Evolutionary conservation across 805 yeast genomes (phyloP).

Genomic region (Candida verbasci): DNA sequence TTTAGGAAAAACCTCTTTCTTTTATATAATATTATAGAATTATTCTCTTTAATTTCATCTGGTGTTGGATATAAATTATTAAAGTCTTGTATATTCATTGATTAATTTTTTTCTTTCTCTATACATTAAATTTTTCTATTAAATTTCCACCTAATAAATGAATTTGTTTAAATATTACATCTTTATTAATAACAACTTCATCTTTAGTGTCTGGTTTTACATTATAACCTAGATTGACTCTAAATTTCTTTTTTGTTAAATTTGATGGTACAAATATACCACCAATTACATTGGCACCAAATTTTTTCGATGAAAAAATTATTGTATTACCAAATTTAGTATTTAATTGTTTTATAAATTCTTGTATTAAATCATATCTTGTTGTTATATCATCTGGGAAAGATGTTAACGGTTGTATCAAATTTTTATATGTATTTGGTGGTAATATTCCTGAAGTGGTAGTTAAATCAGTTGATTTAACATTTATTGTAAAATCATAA

Average conservation of each 20-base stretch:
- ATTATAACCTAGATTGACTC: conserved; percentile 74
- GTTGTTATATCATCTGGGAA: conserved; percentile 44
- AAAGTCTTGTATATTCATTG: not conserved
- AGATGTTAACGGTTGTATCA: conserved; percentile 39
- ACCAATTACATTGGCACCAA: conserved; percentile 60
- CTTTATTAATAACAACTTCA: conserved; percentile 63
- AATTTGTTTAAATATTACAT: conserved; percentile 71
- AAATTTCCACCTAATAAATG: conserved; percentile 65
- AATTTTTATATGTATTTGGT: conserved; percentile 55
- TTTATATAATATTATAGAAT: conserved; percentile 37
- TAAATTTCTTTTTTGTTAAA: conserved; percentile 60
- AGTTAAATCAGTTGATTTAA: conserved; percentile 41
- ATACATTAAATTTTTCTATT: conserved; percentile 33
- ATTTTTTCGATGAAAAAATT: conserved; percentile 62
- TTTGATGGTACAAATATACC: conserved; percentile 77
- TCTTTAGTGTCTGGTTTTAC: conserved; percentile 55
- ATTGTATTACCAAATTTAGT: conserved; percentile 62
- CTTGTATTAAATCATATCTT: conserved; percentile 58
- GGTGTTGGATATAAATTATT: conserved; percentile 23
- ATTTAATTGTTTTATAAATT: conserved; percentile 56
- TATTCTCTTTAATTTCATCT: conserved; percentile 38
- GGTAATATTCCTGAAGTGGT: conserved; percentile 56
- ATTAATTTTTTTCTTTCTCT: too few species aligned
- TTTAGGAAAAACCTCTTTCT: conserved; percentile 37
- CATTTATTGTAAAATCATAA: conserved; percentile 72